Base-by-base conservation (phyloP, 2,329 filamentous ascomycete species). In the Periconia sp. region DNA sequence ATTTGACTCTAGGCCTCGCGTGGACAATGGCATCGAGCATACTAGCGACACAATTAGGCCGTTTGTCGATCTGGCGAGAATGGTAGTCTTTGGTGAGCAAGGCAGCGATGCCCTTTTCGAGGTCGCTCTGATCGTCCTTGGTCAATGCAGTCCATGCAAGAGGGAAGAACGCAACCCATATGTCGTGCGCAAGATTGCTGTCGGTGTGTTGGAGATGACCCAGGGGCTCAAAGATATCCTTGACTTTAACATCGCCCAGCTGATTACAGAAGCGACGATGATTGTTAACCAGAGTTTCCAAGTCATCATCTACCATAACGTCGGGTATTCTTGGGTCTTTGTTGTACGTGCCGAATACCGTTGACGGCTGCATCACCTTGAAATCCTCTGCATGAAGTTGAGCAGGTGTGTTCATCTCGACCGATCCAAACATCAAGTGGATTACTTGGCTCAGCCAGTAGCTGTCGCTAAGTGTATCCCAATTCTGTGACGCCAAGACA, bases 401-500 rank as follows among this genome's bases (percentile, higher is more conserved):
- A 30, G 91, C 85, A 14, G 84, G 81, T n/a, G 83, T 83, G 61
- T 89, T 91, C 81, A 91, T 88, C 70, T 99, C 94, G 41, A 97
- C 84, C 7, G 91, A 92, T 15, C 94, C 92, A 59, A 99, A 85
- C 52, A 99, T 85, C 41, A 99, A 81, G 66, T 99, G 94, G 17
- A 92, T 92, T 33, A 95, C 93, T 74, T 99, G 94, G 41, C 92
- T 88, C 47, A 99, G 80, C 95, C 95, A 99, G 77, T 96, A 99
- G 1, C 91, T 96, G 64, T 99, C 94, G 1, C 86, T 87, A 45
- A 99, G 81, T 0, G 91, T 95, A 70, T 97, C 93, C 94, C 94
- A 99, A 64, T 97, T 97, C 71, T 99, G 95, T 20, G 90, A 89
- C 0, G 87, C 87, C 51, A 99, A 83, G 3, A 97, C 88, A 75